Conservation (phyloP, 805 yeast genomes). For the Candida pseudofarinosa region DNA sequence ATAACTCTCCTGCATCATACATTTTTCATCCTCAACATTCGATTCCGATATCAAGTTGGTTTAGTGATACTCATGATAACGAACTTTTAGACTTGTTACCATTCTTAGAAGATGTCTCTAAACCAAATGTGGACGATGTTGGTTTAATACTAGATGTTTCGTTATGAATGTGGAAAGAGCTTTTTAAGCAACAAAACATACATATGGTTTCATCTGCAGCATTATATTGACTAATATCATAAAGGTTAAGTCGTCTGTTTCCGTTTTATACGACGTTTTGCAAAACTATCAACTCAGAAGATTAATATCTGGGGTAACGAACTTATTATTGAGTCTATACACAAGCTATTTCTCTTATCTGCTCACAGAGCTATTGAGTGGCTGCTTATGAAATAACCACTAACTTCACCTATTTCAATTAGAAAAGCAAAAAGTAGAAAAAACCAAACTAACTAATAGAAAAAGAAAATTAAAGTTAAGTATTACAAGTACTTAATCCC, state of each 20-base stretch:
- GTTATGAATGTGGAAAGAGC: slow-evolving; percentile 18
- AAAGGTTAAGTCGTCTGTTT: not conserved
- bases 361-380: too few species aligned
- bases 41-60: slow-evolving; percentile 96
- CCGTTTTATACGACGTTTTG: not conserved
- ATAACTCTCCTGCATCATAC: slow-evolving; percentile 98
- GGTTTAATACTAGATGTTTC: slow-evolving; percentile 79
- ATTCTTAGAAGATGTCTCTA: slow-evolving; percentile 78
- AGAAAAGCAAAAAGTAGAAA: too few species aligned
- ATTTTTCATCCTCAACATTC: slow-evolving; percentile 98
- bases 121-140: slow-evolving; percentile 73
- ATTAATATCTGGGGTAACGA: too few species aligned
- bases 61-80: slow-evolving; percentile 95
- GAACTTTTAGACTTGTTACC: slow-evolving; percentile 91
- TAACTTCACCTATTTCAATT: too few species aligned
- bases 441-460: too few species aligned
- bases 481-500: too few species aligned
- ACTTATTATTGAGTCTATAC: too few species aligned
- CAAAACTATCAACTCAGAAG: too few species aligned
- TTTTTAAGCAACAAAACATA: not conserved
- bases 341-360: too few species aligned
- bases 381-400: too few species aligned
- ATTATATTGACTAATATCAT: not conserved
- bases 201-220: not conserved
- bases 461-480: too few species aligned